Evolutionary conservation across 1,284 basidiomycete genomes (phyloP).

Genomic region (Athelia psychrophila): DNA sequence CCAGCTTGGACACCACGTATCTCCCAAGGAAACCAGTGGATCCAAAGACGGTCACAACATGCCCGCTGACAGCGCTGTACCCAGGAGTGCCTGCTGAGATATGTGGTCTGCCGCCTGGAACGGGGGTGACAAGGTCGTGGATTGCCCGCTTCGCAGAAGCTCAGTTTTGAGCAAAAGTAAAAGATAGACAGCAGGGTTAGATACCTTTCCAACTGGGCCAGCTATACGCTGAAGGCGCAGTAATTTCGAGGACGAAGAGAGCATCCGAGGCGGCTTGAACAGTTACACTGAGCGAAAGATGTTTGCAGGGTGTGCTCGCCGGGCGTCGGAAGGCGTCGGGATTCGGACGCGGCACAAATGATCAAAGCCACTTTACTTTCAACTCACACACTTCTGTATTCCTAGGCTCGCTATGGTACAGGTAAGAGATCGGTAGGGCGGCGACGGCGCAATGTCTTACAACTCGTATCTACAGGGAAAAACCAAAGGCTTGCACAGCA

Average conservation of each 20-base stretch:
- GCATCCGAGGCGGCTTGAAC: slow-evolving; percentile 35
- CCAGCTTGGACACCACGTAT: slow-evolving; percentile 91
- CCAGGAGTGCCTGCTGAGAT: slow-evolving; percentile 79
- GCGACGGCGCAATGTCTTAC: not conserved
- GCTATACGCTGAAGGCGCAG: slow-evolving; percentile 52
- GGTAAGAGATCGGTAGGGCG: not conserved
- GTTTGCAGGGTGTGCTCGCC: not conserved
- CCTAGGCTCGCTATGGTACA: slow-evolving; percentile 35
- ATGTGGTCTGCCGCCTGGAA: slow-evolving; percentile 62
- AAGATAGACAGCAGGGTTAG: not conserved
- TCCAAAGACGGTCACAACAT: slow-evolving; percentile 95
- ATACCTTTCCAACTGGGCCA: slow-evolving; percentile 42
- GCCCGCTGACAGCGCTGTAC: slow-evolving; percentile 84
- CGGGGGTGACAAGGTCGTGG: slow-evolving; percentile 59
- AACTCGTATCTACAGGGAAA: slow-evolving; percentile 47
- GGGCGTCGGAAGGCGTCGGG: not conserved
- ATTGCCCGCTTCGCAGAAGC: slow-evolving; percentile 55
- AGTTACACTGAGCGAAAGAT: not conserved
- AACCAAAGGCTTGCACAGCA: slow-evolving; percentile 62
- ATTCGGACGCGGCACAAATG: no score
- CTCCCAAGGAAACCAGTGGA: slow-evolving; percentile 95
- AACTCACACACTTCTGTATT: not conserved
- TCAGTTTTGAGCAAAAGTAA: not conserved
- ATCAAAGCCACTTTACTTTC: no score
- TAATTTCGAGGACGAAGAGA: slow-evolving; percentile 38